A percentile compares a stretch with the other conserved stretches of the same genome.
phyloP scores from a whole-genome alignment of 495 filamentous ascomycete species.

The Hypoxylon perforatum region DNA sequence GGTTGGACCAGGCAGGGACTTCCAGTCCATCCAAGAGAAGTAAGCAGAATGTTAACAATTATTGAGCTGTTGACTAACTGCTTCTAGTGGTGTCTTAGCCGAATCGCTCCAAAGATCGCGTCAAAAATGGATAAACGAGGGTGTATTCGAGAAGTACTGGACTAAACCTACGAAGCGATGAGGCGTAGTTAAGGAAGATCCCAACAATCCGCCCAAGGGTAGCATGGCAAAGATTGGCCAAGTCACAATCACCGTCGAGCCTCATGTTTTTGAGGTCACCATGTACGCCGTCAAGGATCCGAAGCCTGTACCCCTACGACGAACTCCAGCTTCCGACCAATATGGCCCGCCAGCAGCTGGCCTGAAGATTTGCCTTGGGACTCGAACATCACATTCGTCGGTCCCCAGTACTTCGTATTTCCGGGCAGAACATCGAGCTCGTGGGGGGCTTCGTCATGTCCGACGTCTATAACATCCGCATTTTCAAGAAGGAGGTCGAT shows the following conservation, averaged over 20 bases:
- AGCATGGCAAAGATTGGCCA: slow-evolving; percentile 86
- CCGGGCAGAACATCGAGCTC: too few species aligned
- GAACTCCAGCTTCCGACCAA: slow-evolving; percentile 62
- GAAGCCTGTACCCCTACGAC: slow-evolving; percentile 54
- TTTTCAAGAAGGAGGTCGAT: too few species aligned
- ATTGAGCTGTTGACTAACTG: neutral
- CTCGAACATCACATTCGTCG: too few species aligned
- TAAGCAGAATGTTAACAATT: too few species aligned
- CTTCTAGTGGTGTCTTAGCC: slow-evolving; percentile 78
- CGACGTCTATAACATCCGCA: too few species aligned
- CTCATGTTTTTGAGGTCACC: slow-evolving; percentile 88
- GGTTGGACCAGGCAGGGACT: too few species aligned
- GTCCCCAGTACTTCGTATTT: too few species aligned
- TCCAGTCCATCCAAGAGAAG: slow-evolving; percentile 88
- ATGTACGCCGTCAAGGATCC: slow-evolving; percentile 87
- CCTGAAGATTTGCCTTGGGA: too few species aligned
- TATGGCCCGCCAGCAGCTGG: too few species aligned
- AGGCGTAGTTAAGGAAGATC: slow-evolving; percentile 72
- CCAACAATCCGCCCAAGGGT: slow-evolving; percentile 83
- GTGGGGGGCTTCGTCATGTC: too few species aligned
- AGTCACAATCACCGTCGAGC: slow-evolving; percentile 85
- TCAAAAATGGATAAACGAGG: slow-evolving; percentile 87
- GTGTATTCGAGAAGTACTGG: slow-evolving; percentile 93
- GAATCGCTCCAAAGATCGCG: slow-evolving; percentile 87
- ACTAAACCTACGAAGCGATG: slow-evolving; percentile 87